phyloP scores from a whole-genome alignment of 2,329 filamentous ascomycete genomes.

The Botrytis pseudocinerea region DNA sequence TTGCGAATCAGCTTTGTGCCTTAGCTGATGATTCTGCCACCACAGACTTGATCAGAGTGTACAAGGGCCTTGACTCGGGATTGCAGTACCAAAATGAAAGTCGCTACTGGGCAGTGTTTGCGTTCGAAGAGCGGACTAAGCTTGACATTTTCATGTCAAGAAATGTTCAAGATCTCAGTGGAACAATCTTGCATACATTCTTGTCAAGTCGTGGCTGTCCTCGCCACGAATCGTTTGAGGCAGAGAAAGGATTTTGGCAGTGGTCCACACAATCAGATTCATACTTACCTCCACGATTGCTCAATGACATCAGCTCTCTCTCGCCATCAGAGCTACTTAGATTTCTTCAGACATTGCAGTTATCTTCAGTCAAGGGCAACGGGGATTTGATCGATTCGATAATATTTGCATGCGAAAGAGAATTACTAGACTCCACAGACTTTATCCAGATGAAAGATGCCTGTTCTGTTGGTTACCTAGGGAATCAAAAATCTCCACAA shows the following conservation, averaged over 20 bases:
- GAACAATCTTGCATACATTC: conserved; percentile 44
- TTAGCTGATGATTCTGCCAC: conserved; percentile 14
- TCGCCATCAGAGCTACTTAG: conserved; percentile 39
- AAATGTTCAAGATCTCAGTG: conserved; percentile 39
- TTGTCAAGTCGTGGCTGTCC: conserved; percentile 43
- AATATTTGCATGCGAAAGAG: conserved; percentile 15
- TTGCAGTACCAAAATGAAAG: conserved; percentile 40
- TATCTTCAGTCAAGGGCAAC: conserved; percentile 2
- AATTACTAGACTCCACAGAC: conserved; percentile 22
- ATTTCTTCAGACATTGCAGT: conserved; percentile 19
- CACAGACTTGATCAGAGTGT: conserved; percentile 42
- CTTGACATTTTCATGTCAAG: conserved; percentile 44
- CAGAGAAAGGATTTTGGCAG: conserved; percentile 43
- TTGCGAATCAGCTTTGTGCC: conserved; percentile 28
- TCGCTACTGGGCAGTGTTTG: conserved; percentile 43
- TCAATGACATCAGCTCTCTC: conserved; percentile 46
- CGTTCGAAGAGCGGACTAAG: conserved; percentile 26
- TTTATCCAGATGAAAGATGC: conserved; percentile 44
- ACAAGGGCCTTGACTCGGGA: conserved; percentile 43
- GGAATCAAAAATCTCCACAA: conserved; percentile 42
- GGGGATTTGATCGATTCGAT: conserved; percentile 6
- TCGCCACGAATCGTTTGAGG: conserved; percentile 41
- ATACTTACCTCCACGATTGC: conserved; percentile 42
- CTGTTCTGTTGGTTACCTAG: conserved; percentile 45
- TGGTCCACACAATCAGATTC: conserved; percentile 39